Conservation (phyloP, 192 early-diverging fungal genomes). For the Coemansia sp. region DNA sequence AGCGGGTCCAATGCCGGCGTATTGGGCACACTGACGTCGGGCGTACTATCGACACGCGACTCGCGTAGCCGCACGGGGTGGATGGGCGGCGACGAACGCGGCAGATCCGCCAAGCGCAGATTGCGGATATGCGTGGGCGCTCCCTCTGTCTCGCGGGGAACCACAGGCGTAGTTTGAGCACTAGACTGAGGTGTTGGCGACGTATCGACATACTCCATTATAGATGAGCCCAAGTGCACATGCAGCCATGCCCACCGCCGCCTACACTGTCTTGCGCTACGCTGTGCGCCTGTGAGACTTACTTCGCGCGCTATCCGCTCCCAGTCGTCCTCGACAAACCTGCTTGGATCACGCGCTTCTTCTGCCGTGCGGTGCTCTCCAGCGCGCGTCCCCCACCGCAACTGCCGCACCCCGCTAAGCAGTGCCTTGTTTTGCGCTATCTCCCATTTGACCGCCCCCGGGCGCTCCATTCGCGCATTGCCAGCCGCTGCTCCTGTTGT, state of each 20-base stretch:
- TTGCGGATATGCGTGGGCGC: slow-evolving; percentile 31
- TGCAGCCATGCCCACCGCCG: slow-evolving; percentile 54
- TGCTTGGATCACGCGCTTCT: slow-evolving; percentile 29
- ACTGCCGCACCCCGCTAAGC: slow-evolving; percentile 37
- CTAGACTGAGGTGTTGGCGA: slow-evolving; percentile 50
- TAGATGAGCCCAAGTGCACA: slow-evolving; percentile 38
- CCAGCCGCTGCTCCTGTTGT: background rate
- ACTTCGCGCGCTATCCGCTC: slow-evolving; percentile 27
- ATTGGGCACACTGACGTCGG: background rate
- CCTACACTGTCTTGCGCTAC: slow-evolving; percentile 42
- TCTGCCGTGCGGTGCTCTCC: background rate
- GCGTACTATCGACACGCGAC: slow-evolving; percentile 4
- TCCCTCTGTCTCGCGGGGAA: background rate
- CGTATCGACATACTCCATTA: slow-evolving; percentile 55
- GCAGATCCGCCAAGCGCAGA: slow-evolving; percentile 32
- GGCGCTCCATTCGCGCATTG: background rate
- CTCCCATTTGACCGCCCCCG: slow-evolving; percentile 29
- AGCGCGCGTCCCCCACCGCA: slow-evolving; percentile 23
- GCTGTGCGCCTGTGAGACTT: slow-evolving; percentile 14
- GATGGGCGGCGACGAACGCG: slow-evolving; percentile 47
- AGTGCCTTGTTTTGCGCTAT: slow-evolving; percentile 51
- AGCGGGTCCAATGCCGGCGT: slow-evolving; percentile 14
- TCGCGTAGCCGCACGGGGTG: slow-evolving; percentile 1
- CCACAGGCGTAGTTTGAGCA: slow-evolving; percentile 29
- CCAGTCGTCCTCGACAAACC: slow-evolving; percentile 39